These are phyloP conservation scores for Russula ochroleuca DNA, from an alignment of 768 basidiomycete species.

Conservation along the genomic window DNA sequence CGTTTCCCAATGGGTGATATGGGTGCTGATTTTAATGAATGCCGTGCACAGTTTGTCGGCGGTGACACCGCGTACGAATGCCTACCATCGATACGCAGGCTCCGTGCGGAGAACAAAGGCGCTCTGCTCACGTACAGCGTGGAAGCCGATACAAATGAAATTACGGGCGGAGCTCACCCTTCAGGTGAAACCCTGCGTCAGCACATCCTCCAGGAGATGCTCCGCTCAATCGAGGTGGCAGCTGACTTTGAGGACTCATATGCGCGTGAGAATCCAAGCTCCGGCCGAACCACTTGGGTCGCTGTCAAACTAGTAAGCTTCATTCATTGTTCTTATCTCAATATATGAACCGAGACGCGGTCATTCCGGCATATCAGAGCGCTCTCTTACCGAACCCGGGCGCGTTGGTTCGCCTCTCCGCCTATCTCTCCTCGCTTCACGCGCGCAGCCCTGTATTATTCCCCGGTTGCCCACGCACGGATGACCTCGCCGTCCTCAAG, in stretches of 20 bases:
- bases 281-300: constrained; percentile 67
- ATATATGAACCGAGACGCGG: neutral
- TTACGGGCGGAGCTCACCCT: constrained; percentile 35
- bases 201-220: constrained; percentile 68
- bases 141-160: constrained; percentile 67
- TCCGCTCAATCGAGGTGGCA: constrained; percentile 69
- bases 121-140: constrained; percentile 79
- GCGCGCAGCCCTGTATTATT: constrained; percentile 43
- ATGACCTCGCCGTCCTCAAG: constrained; percentile 55
- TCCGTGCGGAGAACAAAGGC: constrained; percentile 69
- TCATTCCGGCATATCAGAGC: constrained; percentile 44
- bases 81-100: constrained; percentile 54
- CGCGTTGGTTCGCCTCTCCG: constrained; percentile 58
- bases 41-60: constrained; percentile 67
- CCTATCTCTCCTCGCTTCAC: constrained; percentile 43
- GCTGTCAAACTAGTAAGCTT: constrained; percentile 73
- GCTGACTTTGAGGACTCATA: constrained; percentile 70
- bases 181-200: constrained; percentile 44
- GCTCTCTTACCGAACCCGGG: constrained; percentile 63
- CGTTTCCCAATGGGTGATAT: neutral
- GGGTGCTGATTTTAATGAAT: neutral
- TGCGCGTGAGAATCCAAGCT: constrained; percentile 11
- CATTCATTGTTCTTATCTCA: neutral
- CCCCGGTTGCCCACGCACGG: constrained; percentile 60
- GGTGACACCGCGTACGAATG: constrained; percentile 74